Evolutionary conservation across 2,329 filamentous ascomycete genomes (phyloP).

Genomic region (Chaetothyriales sp.): DNA sequence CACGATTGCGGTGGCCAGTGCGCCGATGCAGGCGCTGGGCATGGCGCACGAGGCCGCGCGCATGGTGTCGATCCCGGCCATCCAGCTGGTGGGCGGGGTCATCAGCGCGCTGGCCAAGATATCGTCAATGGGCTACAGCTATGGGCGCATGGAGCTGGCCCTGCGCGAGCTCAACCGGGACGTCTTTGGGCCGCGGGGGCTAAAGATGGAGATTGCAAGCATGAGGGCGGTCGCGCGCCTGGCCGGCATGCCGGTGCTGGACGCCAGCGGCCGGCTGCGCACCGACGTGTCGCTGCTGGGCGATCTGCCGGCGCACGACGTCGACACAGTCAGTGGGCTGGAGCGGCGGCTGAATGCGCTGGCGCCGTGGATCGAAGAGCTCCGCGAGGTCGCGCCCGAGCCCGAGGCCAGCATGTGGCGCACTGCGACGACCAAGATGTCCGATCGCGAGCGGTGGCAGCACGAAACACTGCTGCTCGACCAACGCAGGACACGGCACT

Average conservation of each 20-base stretch:
- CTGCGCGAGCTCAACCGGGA: slow-evolving; percentile 19
- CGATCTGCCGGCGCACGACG: not conserved
- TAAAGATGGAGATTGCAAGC: slow-evolving; percentile 20
- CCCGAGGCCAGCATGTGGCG: too few relatives aligned
- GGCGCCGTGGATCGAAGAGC: slow-evolving; percentile 19
- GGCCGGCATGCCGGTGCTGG: slow-evolving; percentile 19
- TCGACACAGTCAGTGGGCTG: slow-evolving; percentile 3
- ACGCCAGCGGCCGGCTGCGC: slow-evolving; percentile 18
- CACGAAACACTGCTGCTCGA: too few relatives aligned
- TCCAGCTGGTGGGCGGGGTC: slow-evolving; percentile 17
- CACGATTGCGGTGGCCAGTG: slow-evolving; percentile 16
- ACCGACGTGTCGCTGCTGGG: slow-evolving; percentile 11
- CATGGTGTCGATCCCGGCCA: slow-evolving; percentile 17
- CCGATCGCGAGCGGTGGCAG: too few relatives aligned
- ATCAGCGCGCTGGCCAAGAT: slow-evolving; percentile 19
- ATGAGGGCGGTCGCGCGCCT: slow-evolving; percentile 20
- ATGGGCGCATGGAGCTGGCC: slow-evolving; percentile 17
- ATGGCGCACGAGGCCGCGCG: slow-evolving; percentile 19
- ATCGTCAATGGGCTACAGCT: slow-evolving; percentile 15
- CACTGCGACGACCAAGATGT: too few relatives aligned
- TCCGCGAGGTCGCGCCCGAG: slow-evolving; percentile 13
- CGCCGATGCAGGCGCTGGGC: slow-evolving; percentile 20
- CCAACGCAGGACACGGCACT: too few relatives aligned
- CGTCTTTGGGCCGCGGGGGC: slow-evolving; percentile 17
- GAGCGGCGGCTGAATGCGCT: slow-evolving; percentile 14